Conservation (phyloP, 2,329 filamentous ascomycete species). For the Xylaria sp. region DNA sequence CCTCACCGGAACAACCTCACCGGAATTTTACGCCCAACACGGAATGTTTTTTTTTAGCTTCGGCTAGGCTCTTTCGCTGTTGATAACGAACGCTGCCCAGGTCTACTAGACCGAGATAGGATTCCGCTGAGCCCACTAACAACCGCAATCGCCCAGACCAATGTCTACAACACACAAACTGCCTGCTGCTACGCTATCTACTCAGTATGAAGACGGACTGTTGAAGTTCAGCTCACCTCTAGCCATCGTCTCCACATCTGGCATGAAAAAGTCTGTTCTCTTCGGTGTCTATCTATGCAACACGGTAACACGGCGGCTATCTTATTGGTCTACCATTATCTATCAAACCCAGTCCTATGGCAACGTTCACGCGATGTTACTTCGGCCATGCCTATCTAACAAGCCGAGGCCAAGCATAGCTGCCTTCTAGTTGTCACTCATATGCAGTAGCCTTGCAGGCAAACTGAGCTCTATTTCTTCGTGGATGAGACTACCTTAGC, state of each 20-base stretch:
- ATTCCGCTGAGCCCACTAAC: neutral
- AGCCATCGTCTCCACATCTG: slow-evolving; percentile 10
- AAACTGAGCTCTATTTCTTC: neutral
- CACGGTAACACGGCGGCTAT: slow-evolving; percentile 15
- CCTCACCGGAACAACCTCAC: neutral
- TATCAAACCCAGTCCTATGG: slow-evolving; percentile 7
- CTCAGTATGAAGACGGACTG: too few relatives aligned
- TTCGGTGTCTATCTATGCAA: slow-evolving; percentile 1
- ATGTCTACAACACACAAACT: slow-evolving; percentile 6
- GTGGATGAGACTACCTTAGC: neutral
- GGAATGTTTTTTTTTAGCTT: neutral
- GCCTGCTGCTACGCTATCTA: neutral
- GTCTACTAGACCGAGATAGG: neutral
- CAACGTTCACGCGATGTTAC: neutral
- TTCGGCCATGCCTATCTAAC: slow-evolving; percentile 1
- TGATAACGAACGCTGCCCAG: neutral
- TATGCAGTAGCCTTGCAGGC: slow-evolving; percentile 16
- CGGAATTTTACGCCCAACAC: slow-evolving; percentile 9
- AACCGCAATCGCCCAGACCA: neutral
- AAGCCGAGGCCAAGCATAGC: slow-evolving; percentile 1
- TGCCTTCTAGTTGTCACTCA: neutral
- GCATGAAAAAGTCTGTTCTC: neutral
- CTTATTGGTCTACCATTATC: slow-evolving; percentile 20
- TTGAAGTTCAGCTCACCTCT: slow-evolving; percentile 8
- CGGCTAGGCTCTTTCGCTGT: slow-evolving; percentile 1